phyloP scores from a whole-genome alignment of 495 filamentous ascomycete genomes.

The Penicillium ucsense region DNA sequence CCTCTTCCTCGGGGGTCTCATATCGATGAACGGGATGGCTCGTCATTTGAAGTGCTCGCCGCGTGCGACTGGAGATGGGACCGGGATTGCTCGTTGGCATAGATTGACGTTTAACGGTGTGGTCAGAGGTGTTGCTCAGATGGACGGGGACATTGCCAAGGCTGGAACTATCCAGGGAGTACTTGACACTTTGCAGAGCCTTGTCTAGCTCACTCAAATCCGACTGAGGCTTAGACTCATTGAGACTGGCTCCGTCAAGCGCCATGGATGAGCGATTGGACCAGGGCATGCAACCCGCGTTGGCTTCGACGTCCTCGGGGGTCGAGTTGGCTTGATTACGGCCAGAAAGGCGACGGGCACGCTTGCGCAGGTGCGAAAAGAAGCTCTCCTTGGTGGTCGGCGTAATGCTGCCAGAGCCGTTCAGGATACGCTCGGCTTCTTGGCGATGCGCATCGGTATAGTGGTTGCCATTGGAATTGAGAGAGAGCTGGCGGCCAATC shows the following conservation, averaged over 20 bases:
- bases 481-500: constrained; percentile 88
- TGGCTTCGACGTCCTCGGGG: constrained; percentile 80
- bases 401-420: constrained; percentile 65
- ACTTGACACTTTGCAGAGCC: constrained; percentile 62
- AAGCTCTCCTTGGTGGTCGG: constrained; percentile 73
- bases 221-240: constrained; percentile 41
- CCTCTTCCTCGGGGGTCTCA: constrained; percentile 93
- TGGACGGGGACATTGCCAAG: constrained; percentile 40
- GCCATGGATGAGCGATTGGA: constrained; percentile 76
- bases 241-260: constrained; percentile 51
- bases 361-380: constrained; percentile 94
- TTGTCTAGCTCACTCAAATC: constrained; percentile 62
- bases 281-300: constrained; percentile 86
- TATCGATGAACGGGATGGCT: constrained; percentile 67
- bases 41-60: constrained; percentile 68
- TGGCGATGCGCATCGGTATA: constrained; percentile 79
- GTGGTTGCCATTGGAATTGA: constrained; percentile 89
- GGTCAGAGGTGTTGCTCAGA: constrained; percentile 25
- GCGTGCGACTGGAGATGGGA: constrained; percentile 74
- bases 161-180: constrained; percentile 47
- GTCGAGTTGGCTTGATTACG: constrained; percentile 69
- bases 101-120: constrained; percentile 58
- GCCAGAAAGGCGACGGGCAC: constrained; percentile 85
- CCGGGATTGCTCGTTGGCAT: constrained; percentile 49
- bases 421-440: constrained; percentile 84